Evolutionary conservation across 2,329 filamentous ascomycete species (phyloP), one percentile per base, ranked within the genome.

Genomic region (Oidium heveae): DNA sequence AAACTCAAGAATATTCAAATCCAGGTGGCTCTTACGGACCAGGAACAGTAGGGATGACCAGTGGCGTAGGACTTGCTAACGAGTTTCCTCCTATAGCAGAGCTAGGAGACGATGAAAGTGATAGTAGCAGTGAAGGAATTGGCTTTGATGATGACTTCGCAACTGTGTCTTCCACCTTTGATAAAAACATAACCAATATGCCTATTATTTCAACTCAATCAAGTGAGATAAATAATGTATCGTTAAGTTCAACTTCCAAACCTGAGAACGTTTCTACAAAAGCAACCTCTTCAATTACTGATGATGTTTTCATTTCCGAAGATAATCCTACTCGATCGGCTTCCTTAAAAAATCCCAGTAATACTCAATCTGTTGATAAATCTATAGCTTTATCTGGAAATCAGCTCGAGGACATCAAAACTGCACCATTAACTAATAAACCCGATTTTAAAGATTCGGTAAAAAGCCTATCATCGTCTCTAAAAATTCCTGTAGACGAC

Each of bases 71-170:
- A 44, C 83, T 85, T 61, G 75, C 80, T 63, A 74, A 78, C 22
- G 91, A 96, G 65, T 96, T 96, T 64, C 91, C 91, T 34, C 91
- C 89, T 0, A 94, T 96, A 57, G 80, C 82, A n/a, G 86, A 89
- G 65, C 69, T 95, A 56, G 82, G 84, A 58, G 28, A 44, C 9
- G 75, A 79, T 33, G 82, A 93, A n/a, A 88, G 84, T 33, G 86
- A 93, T 56, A 82, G 81, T 33, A 82, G 80, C 55, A 84, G 78
- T 57, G 84, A 86, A 51, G 76, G 77, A 52, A 86, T 85, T 44
- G 86, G 88, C 0, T 96, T 96, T 64, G 89, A 93, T 52, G 91
- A 98, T 64, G 82, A 95, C 66, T 96, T 96, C 65, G 81, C 84
- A 0, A 79, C 84, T 15, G 74, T 76, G 32, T 66, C 65, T 20